These are phyloP conservation scores for Trichoderma endophyticum DNA, from an alignment of 2,329 filamentous ascomycete genomes.

Conservation along the genomic window DNA sequence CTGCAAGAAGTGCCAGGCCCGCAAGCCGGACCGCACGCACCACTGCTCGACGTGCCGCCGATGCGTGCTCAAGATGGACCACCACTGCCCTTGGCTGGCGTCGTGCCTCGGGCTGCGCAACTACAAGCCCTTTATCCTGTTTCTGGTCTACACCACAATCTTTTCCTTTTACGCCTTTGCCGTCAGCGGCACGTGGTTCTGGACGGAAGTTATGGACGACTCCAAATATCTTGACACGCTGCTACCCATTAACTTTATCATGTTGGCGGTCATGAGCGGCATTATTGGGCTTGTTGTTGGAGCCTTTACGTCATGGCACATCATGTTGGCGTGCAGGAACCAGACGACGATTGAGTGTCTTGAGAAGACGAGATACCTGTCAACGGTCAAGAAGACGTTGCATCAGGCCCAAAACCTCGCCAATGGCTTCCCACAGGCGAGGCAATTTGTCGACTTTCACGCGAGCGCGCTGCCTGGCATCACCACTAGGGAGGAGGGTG, in stretches of 20 bases:
- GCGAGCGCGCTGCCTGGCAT: slow-evolving; percentile 77
- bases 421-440: slow-evolving; percentile 51
- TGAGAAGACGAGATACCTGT: slow-evolving; percentile 92
- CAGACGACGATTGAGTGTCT: slow-evolving; percentile 95
- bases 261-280: slow-evolving; percentile 80
- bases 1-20: slow-evolving; percentile 95
- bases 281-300: slow-evolving; percentile 88
- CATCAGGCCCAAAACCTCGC: slow-evolving; percentile 56
- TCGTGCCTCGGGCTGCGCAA: slow-evolving; percentile 92
- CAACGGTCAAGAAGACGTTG: slow-evolving; percentile 70
- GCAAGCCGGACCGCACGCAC: slow-evolving; percentile 93
- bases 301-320: slow-evolving; percentile 89
- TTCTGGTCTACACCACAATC: slow-evolving; percentile 81
- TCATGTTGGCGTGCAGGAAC: slow-evolving; percentile 72
- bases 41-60: slow-evolving; percentile 93
- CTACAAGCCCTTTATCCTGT: slow-evolving; percentile 93
- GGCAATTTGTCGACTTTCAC: slow-evolving; percentile 77
- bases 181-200: slow-evolving; percentile 79
- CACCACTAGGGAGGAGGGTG: slow-evolving; percentile 78
- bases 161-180: slow-evolving; percentile 81
- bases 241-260: slow-evolving; percentile 85
- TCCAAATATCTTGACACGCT: slow-evolving; percentile 69
- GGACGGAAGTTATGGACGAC: slow-evolving; percentile 73
- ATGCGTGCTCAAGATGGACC: slow-evolving; percentile 99
- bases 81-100: slow-evolving; percentile 97